Percentiles rank a stretch among this genome's conserved stretches.
phyloP scores from a whole-genome alignment of 495 filamentous ascomycete genomes.

The Oidiodendron maius region DNA sequence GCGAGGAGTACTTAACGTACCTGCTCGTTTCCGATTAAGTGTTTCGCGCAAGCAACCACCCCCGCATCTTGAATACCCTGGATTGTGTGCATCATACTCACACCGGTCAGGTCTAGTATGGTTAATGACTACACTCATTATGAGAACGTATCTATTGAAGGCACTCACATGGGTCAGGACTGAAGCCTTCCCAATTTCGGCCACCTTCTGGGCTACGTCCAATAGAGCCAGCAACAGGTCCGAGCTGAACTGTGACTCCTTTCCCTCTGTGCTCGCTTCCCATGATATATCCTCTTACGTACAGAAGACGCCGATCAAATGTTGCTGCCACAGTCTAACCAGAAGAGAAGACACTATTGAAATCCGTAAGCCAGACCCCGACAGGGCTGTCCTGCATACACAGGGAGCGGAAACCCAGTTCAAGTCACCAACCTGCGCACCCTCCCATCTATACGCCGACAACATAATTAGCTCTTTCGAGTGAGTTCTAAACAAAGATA shows the following conservation, averaged over 20 bases:
- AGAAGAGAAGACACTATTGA: slow-evolving; percentile 73
- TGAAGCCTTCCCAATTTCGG: slow-evolving; percentile 81
- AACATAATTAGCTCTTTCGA: slow-evolving; percentile 17
- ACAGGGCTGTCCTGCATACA: slow-evolving; percentile 90
- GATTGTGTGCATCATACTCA: slow-evolving; percentile 63
- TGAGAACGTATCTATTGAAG: slow-evolving; percentile 25
- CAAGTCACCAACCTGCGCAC: slow-evolving; percentile 23
- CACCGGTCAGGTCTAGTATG: slow-evolving; percentile 7
- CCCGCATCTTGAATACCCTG: slow-evolving; percentile 80
- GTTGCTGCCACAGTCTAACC: slow-evolving; percentile 79
- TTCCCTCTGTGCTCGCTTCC: slow-evolving; percentile 76
- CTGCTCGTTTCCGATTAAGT: slow-evolving; percentile 50
- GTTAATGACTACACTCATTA: not conserved
- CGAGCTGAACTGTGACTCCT: slow-evolving; percentile 78
- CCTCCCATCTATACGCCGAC: slow-evolving; percentile 44
- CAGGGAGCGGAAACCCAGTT: slow-evolving; percentile 72
- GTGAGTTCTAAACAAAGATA: slow-evolving; percentile 29
- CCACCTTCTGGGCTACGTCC: slow-evolving; percentile 70
- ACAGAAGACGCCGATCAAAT: slow-evolving; percentile 50
- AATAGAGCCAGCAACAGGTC: slow-evolving; percentile 35
- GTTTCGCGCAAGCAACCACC: slow-evolving; percentile 79
- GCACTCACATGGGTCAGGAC: slow-evolving; percentile 70
- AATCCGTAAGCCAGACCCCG: slow-evolving; percentile 62
- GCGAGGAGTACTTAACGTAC: not conserved
- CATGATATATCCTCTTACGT: slow-evolving; percentile 71